These are phyloP conservation scores for Thozetella sp. DNA, from an alignment of 495 filamentous ascomycete genomes.

Conservation along the genomic window DNA sequence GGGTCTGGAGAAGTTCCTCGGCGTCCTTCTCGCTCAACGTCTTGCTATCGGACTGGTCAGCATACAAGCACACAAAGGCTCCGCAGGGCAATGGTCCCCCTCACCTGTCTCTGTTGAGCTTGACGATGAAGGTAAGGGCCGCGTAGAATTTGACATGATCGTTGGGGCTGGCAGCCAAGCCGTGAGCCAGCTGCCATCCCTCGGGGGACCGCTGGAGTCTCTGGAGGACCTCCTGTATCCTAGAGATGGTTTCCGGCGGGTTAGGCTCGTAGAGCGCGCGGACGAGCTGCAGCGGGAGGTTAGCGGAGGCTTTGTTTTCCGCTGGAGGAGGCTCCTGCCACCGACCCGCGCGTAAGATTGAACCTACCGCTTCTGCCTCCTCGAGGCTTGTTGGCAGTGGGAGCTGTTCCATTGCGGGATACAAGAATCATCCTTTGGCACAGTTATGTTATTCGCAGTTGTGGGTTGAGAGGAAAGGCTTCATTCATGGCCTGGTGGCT, in stretches of 20 bases:
- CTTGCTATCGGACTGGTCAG: conserved; percentile 39
- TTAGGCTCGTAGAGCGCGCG: conserved; percentile 73
- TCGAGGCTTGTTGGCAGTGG: conserved; percentile 34
- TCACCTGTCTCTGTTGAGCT: conserved; percentile 83
- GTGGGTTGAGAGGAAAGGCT: too few species aligned
- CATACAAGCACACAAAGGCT: conserved; percentile 1
- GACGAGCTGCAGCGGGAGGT: conserved; percentile 48
- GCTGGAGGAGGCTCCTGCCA: background rate
- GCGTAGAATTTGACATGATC: conserved; percentile 87
- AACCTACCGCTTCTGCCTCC: conserved; percentile 41
- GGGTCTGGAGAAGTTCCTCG: conserved; percentile 64
- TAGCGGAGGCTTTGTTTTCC: conserved; percentile 11
- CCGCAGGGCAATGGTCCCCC: conserved; percentile 6
- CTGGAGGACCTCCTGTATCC: conserved; percentile 78
- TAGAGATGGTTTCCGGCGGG: conserved; percentile 56
- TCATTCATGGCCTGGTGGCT: too few species aligned
- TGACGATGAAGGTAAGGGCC: conserved; percentile 91
- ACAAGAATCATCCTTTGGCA: background rate
- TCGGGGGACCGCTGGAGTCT: conserved; percentile 72
- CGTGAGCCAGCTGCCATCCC: conserved; percentile 85
- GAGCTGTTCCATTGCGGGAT: conserved; percentile 22
- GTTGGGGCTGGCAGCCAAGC: conserved; percentile 63
- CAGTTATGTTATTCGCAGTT: too few species aligned
- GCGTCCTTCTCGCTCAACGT: conserved; percentile 64
- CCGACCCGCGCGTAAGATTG: background rate